Base-by-base conservation (phyloP, 2,329 filamentous ascomycete species). In the Dichotomopilus funicola region DNA sequence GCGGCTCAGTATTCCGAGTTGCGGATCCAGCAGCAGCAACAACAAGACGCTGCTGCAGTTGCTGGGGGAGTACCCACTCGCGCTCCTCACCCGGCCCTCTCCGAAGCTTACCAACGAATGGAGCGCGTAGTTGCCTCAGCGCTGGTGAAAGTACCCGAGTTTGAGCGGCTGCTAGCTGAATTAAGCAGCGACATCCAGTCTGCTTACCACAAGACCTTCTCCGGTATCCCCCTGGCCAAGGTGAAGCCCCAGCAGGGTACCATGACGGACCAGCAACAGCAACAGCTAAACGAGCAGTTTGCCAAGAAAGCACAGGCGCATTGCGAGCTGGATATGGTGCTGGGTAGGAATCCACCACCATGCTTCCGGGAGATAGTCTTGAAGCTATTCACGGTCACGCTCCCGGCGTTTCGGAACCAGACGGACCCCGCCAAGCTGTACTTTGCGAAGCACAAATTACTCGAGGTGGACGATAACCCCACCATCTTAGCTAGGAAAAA, bases 391-490 rank as follows among this genome's bases (percentile, higher is more conserved):
- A 75, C 76, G 36, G 73, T 75, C 34, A 79, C 83, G 46, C 70
- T 90, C 34, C 75, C 74, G 0, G 74, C 76, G 19, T 78, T 91
- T 53, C 76, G 80, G 42, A 73, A 74, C 5, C 75, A 79, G 53
- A 77, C 85, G 9, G 83, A 94, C 61, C 78, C 82, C 34, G 80
- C 85, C 8, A 78, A 78, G 58, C 75, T 95, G 49, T 88, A 88
- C 71, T 87, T 90, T 70, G 81, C 82, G 49, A 82, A 94, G 66
- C 89, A 85, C 54, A 77, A 76, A 49, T 80, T 88, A 67, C 75
- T 94, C 9, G 86, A 87, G 5, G 74, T 89, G 11, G 77, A 79
- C 8, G 78, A 85, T 52, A 81, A 85, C 57, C 70, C 71, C 11
- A 72, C 73, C 13, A 80, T 78, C 4, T 66, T 81, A 10, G 69